Evolutionary conservation across 2,329 filamentous ascomycete species (phyloP), one percentile per base, ranked within the genome.

Genomic region (Claviceps lovelessii): DNA sequence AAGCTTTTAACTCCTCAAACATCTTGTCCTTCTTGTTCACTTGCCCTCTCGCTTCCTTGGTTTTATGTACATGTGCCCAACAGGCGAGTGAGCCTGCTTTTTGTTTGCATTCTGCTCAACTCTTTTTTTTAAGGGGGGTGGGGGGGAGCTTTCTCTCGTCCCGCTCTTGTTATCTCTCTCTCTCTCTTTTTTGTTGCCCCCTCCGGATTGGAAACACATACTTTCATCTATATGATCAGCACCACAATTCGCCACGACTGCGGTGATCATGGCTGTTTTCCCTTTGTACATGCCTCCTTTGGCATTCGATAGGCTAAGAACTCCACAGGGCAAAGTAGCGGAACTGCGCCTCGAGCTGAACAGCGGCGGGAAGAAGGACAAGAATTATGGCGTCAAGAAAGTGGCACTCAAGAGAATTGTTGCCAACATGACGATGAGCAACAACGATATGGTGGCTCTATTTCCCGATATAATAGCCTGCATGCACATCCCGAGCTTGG

Each of bases 371-470:
- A 96, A 95, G 77, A 98, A 97, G 76, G 93, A 98, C 75, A 97
- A 96, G 80, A 95, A 94, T 73, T 86, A 89, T 72, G 80, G 85
- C 48, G 83, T 83, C 61, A 98, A 97, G 78, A 97, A 97, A 80
- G 94, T 96, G 67, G 90, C 93, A 11, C 79, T 98, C 59, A 98
- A 98, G 80, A 96, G 96, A 79, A 97, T 98, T 62, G 93, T 98
- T 63, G 93, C 93, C 68, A 98, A 98, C 69, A 98, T 98, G 93
- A 98, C 93, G 60, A 98, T 98, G 93, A 97, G 91, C 80, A 98
- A 98, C 74, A 98, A 97, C 67, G 93, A 98, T 71, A 98, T 98
- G 93, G 86, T 97, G 54, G 90, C 89, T 44, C 76, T 98, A 53
- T 98, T 98, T 63, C 90, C 91, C 19, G 93, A 98, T 67, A 86